Base-by-base conservation (phyloP, 371 early-diverging fungal species). In the Apophysomyces elegans region DNA sequence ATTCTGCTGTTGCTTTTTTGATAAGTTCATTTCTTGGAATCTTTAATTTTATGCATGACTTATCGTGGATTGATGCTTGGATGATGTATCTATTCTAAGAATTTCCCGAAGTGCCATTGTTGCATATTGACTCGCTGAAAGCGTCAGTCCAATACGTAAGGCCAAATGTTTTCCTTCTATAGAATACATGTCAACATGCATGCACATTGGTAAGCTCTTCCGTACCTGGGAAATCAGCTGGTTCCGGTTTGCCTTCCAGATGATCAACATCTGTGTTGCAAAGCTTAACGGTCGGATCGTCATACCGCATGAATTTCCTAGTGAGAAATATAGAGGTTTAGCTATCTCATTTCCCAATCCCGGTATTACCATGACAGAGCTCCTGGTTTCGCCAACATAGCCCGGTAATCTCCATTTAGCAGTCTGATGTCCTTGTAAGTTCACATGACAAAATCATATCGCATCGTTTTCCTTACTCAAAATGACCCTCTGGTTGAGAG, bases 101-200 rank as follows among this genome's bases (percentile, higher is more conserved):
- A 97, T 79, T 78, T 99, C 99, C 37, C 99, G 87, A 58, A 99
- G 75, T 18, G 94, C 93, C 97, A 98, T 96, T 1, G 99, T 99
- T 7, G 99, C 99, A 76, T 99, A 99, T 61, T 91, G 88, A 44
- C 96, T 93, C 1, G 94, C 75, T 12, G 77, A 81, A 59, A 99
- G 80, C 4, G 88, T 90, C 68, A 99, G 89, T 61, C 84, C 81
- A 37, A 97, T 75, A 37, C 89, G 82, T 43, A 97, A 71, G 4
- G 93, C 97, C 45, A 91, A 60, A 46, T 84, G 75, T 57, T 84
- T 78, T n/a, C 93, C 95, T 37, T 81, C 87, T 76, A 66, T n/a
- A 45, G 38, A 58, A 44, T 32, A 64, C 62, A 58, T 2, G 11
- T 11, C n/a, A 50, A 58, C n/a, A 21, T 4, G 7, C 0, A 7